Percentiles rank a stretch among this genome's conserved stretches.
These are phyloP conservation scores for Akanthomyces lecanii DNA, from an alignment of 2,329 filamentous ascomycete genomes.

Conservation along the genomic window DNA sequence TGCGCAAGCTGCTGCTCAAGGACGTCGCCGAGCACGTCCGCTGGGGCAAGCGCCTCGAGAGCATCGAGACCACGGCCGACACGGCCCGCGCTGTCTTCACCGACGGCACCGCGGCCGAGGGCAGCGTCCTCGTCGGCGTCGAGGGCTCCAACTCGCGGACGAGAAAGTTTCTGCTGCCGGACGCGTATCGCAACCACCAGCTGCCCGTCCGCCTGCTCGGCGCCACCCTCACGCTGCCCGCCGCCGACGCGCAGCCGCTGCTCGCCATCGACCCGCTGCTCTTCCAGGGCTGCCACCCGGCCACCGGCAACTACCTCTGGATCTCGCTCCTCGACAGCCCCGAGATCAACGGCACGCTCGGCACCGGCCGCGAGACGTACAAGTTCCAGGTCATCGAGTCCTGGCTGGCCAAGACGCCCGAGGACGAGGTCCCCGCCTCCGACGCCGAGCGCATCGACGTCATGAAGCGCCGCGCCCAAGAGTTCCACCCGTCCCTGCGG, in stretches of 20 bases:
- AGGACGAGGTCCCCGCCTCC: conserved; percentile 31
- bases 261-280: conserved; percentile 49
- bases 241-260: conserved; percentile 35
- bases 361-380: conserved; percentile 31
- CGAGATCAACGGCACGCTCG: conserved; percentile 32
- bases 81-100: conserved; percentile 27
- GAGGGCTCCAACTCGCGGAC: conserved; percentile 37
- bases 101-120: conserved; percentile 31
- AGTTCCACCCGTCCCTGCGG: conserved; percentile 36
- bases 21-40: conserved; percentile 28
- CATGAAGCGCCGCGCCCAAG: conserved; percentile 36
- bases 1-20: conserved; percentile 29
- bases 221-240: conserved; percentile 33
- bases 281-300: conserved; percentile 50
- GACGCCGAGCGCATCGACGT: conserved; percentile 31
- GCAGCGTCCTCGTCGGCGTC: conserved; percentile 36
- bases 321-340: conserved; percentile 43
- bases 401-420: conserved; percentile 36
- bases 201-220: conserved; percentile 38
- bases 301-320: conserved; percentile 47
- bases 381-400: conserved; percentile 43
- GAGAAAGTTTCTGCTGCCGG: conserved; percentile 31
- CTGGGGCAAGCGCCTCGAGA: conserved; percentile 30
- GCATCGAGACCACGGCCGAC: conserved; percentile 23
- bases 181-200: conserved; percentile 28